Percentiles rank a stretch among this genome's conserved stretches.
Conservation (phyloP, 495 filamentous ascomycete genomes). For the Jackrogersella multiformis region DNA sequence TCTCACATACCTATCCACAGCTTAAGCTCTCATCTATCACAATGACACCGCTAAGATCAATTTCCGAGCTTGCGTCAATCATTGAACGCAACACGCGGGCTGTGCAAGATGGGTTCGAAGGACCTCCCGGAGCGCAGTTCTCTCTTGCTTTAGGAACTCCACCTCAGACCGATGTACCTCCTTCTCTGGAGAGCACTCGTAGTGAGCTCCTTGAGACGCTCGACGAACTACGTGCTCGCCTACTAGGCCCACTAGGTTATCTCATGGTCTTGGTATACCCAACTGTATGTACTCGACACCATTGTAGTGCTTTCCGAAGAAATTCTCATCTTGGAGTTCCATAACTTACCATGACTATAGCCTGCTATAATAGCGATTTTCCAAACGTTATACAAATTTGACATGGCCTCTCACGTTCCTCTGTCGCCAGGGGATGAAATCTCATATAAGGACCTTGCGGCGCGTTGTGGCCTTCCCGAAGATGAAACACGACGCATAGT, state of each 20-base stretch:
- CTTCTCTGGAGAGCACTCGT: slow-evolving; percentile 21
- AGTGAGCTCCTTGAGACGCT: slow-evolving; percentile 35
- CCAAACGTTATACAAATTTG: slow-evolving; percentile 29
- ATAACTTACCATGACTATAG: slow-evolving; percentile 16
- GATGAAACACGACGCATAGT: slow-evolving; percentile 53
- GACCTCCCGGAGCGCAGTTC: slow-evolving; percentile 29
- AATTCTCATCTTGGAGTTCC: background rate
- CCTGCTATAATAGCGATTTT: slow-evolving; percentile 27
- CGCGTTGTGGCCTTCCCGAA: slow-evolving; percentile 42
- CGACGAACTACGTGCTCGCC: slow-evolving; percentile 36
- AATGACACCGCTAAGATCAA: slow-evolving; percentile 36
- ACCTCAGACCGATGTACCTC: slow-evolving; percentile 12
- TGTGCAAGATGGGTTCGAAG: slow-evolving; percentile 31
- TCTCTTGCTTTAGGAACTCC: slow-evolving; percentile 33
- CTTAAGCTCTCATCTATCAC: background rate
- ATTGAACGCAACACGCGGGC: slow-evolving; percentile 26
- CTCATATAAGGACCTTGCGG: slow-evolving; percentile 50
- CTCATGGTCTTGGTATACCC: slow-evolving; percentile 19
- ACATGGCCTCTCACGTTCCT: slow-evolving; percentile 36
- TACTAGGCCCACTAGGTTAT: slow-evolving; percentile 34
- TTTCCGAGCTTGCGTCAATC: slow-evolving; percentile 43
- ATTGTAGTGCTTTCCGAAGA: no score
- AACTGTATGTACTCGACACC: slow-evolving; percentile 14
- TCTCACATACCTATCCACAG: background rate
- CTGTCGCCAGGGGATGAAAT: slow-evolving; percentile 16